Conservation (phyloP, 2,329 filamentous ascomycete genomes). For the Alternaria novae-zelandiae region DNA sequence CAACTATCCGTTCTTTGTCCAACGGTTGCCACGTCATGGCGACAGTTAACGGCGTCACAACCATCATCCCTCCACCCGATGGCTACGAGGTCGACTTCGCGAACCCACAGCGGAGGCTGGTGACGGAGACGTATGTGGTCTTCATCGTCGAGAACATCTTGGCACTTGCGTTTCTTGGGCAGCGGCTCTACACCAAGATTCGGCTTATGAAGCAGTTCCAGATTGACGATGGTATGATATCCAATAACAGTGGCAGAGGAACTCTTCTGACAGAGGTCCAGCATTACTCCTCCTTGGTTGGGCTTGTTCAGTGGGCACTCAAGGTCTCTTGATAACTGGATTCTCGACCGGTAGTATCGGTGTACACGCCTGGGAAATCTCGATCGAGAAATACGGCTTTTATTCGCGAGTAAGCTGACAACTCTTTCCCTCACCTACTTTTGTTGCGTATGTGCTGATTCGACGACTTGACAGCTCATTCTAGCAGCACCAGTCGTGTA, state of each 20-base stretch:
- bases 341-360: conserved; percentile 18
- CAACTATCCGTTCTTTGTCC: background rate
- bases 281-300: conserved; percentile 13
- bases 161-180: conserved; percentile 26
- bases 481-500: conserved; percentile 25
- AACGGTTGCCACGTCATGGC: conserved; percentile 11
- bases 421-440: background rate
- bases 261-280: conserved; percentile 1
- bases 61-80: conserved; percentile 27
- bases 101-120: conserved; percentile 26
- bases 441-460: background rate
- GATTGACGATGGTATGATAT: conserved; percentile 32
- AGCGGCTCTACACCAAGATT: conserved; percentile 38
- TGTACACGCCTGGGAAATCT: conserved; percentile 30
- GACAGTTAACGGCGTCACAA: conserved; percentile 16
- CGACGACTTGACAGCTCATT: conserved; percentile 10
- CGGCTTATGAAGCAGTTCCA: conserved; percentile 27
- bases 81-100: conserved; percentile 39
- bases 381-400: conserved; percentile 18
- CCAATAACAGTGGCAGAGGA: background rate
- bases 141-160: conserved; percentile 28
- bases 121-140: conserved; percentile 25
- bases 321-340: conserved; percentile 13
- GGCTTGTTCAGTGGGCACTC: conserved; percentile 15
- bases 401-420: conserved; percentile 16